These are phyloP conservation scores for Zymoseptoria pseudotritici DNA, from an alignment of 2,329 filamentous ascomycete genomes.

Conservation along the genomic window DNA sequence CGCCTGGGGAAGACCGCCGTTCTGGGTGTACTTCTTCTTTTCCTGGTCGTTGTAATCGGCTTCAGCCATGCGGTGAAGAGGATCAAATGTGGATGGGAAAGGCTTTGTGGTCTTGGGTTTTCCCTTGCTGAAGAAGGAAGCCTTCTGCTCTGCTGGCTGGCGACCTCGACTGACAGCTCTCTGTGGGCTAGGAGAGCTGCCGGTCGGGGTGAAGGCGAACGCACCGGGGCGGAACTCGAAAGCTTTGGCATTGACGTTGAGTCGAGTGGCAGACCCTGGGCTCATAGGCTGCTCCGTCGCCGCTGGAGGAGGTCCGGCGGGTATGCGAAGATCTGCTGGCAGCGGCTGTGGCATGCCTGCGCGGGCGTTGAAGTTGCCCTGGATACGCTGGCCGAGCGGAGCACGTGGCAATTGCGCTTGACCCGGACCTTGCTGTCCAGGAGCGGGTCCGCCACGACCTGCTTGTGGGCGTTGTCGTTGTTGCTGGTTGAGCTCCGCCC, in stretches of 20 bases:
- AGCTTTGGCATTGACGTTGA: constrained; percentile 60
- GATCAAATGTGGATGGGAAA: constrained; percentile 41
- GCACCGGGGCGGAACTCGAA: constrained; percentile 83
- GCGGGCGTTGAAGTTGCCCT: constrained; percentile 6
- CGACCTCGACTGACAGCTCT: constrained; percentile 21
- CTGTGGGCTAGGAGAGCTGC: constrained; percentile 63
- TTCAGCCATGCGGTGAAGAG: constrained; percentile 57
- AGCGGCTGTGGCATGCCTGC: constrained; percentile 36
- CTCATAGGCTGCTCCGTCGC: constrained; percentile 33
- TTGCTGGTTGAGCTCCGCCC: constrained; percentile 1
- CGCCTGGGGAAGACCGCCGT: constrained; percentile 74
- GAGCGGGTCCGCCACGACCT: neutral
- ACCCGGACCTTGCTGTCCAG: neutral
- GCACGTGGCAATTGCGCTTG: constrained; percentile 11
- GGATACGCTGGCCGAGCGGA: constrained; percentile 13
- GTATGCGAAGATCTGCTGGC: constrained; percentile 57
- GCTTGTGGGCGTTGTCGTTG: constrained; percentile 3
- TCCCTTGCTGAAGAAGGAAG: constrained; percentile 23
- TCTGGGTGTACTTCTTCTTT: constrained; percentile 59
- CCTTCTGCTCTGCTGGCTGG: constrained; percentile 15
- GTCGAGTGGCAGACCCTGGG: constrained; percentile 48
- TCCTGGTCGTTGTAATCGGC: constrained; percentile 49
- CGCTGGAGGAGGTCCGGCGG: constrained; percentile 30
- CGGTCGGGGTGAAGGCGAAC: constrained; percentile 69
- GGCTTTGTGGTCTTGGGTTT: constrained; percentile 59